A percentile compares a stretch with the other conserved stretches of the same genome.
phyloP scores from a whole-genome alignment of 441 rosid species.

The Arabidopsis hybrid region DNA sequence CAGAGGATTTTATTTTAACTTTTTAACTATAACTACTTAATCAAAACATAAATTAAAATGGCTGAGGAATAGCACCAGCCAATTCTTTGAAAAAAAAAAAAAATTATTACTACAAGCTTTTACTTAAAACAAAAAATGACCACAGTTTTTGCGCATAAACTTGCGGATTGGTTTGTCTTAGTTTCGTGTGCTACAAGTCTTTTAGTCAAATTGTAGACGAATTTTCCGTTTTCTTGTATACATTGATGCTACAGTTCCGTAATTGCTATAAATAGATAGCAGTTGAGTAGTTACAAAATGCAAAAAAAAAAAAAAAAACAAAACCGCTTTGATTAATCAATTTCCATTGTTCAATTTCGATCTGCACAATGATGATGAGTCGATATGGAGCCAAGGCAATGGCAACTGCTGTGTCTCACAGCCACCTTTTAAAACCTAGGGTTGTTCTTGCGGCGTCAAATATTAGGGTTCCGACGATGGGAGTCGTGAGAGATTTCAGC shows the following conservation, averaged over 20 bases:
- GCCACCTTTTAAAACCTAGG: slow-evolving; percentile 14
- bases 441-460: not conserved
- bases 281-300: slow-evolving; percentile 16
- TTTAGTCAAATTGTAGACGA: slow-evolving; percentile 28
- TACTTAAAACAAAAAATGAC: no score
- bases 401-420: slow-evolving; percentile 7
- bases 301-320: not conserved
- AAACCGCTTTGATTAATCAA: not conserved
- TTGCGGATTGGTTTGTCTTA: slow-evolving; percentile 23
- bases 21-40: no score
- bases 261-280: slow-evolving; percentile 24
- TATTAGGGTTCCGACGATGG: slow-evolving; percentile 35
- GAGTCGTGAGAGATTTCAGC: slow-evolving; percentile 40
- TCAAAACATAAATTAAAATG: no score
- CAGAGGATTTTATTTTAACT: no score
- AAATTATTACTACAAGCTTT: no score
- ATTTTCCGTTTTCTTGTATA: slow-evolving; percentile 23
- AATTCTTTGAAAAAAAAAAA: no score
- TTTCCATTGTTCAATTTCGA: not conserved
- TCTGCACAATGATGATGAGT: slow-evolving; percentile 43
- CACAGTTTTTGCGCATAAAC: not conserved
- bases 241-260: slow-evolving; percentile 30
- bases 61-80: no score
- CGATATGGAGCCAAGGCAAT: slow-evolving; percentile 42
- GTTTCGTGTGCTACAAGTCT: slow-evolving; percentile 40